Evolutionary conservation across 306 rosid genomes (phyloP).

Genomic region (Quercus engelmannii): DNA sequence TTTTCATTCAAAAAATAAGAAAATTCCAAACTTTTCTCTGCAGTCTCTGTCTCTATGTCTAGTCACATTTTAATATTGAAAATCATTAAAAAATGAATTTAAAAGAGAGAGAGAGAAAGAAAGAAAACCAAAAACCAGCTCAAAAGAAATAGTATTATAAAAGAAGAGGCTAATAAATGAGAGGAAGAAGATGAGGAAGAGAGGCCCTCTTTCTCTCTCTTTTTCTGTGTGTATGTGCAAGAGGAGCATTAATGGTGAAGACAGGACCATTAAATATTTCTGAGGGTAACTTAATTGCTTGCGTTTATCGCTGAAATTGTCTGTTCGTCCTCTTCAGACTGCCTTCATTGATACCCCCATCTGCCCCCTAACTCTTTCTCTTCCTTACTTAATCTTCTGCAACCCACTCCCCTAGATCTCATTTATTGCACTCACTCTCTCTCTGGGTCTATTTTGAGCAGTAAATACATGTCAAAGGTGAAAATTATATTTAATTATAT

Average conservation of each 20-base stretch:
- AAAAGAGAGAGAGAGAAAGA: background rate
- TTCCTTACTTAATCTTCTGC: slow-evolving; percentile 25
- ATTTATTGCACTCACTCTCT: slow-evolving; percentile 14
- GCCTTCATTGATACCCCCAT: slow-evolving; percentile 23
- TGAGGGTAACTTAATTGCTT: slow-evolving; percentile 17
- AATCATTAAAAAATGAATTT: background rate
- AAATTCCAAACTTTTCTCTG: background rate
- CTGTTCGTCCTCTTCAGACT: slow-evolving; percentile 10
- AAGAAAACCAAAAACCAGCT: background rate
- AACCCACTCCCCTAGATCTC: slow-evolving; percentile 24
- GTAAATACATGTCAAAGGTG: slow-evolving; percentile 4
- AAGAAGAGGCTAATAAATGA: background rate
- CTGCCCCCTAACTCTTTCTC: slow-evolving; percentile 1
- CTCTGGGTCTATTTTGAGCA: background rate
- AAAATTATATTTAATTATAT: background rate
- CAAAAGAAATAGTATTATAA: background rate
- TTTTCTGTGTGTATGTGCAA: background rate
- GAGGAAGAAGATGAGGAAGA: background rate
- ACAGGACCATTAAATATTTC: slow-evolving; percentile 22
- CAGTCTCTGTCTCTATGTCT: background rate
- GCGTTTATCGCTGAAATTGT: slow-evolving; percentile 25
- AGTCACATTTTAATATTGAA: background rate
- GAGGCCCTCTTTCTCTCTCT: background rate
- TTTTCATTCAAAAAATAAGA: background rate
- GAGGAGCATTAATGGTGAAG: slow-evolving; percentile 28